Evolutionary conservation across 2,329 filamentous ascomycete genomes (phyloP), one percentile per base, ranked within the genome.

Genomic region (Zymoseptoria brevis): DNA sequence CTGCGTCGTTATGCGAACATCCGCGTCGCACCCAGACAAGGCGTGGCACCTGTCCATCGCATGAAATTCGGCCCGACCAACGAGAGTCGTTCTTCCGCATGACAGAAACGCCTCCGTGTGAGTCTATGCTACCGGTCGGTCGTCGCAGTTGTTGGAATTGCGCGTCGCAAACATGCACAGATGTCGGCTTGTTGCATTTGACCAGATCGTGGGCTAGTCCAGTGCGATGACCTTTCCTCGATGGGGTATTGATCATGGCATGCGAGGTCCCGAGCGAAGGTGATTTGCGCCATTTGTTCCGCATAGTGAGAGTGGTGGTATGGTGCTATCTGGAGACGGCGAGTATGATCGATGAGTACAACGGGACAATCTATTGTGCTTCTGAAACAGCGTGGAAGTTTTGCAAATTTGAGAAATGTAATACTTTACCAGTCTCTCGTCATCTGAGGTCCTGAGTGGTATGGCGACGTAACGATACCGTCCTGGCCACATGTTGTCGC

Each of bases 141-240:
- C 22, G 22, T 53, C 16, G 8, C 16, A n/a, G 9, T 19, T 19
- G 21, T 48, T 19, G 41, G 29, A 29, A 45, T 19, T 41, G 48
- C 48, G 22, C 13, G 11, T 45, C 26, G 53, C 57, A 58, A 58
- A 58, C 57, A 55, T 58, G 19, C 35, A 45, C 35, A 45, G 35
- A 45, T 45, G 35, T n/a, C 35, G 35, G 35, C 9, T 45, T 3
- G 35, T 11, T 45, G 35, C 35, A 45, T n/a, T 45, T 45, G 35
- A 45, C 35, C 35, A 45, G 35, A 45, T 45, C 9, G 13, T n/a
- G 35, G 16, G 35, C 5, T 16, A n/a, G 13, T 45, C 35, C 2
- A 45, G 35, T 45, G 35, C 16, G 16, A 16, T 7, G 35, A 45
- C 13, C n/a, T 45, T 16, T 45, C 4, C 35, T 45, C 26, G 35